A percentile compares a stretch with the other conserved stretches of the same genome.
These are phyloP conservation scores for Pterocarpus santalinus DNA, from an alignment of 306 rosid genomes.

Conservation along the genomic window DNA sequence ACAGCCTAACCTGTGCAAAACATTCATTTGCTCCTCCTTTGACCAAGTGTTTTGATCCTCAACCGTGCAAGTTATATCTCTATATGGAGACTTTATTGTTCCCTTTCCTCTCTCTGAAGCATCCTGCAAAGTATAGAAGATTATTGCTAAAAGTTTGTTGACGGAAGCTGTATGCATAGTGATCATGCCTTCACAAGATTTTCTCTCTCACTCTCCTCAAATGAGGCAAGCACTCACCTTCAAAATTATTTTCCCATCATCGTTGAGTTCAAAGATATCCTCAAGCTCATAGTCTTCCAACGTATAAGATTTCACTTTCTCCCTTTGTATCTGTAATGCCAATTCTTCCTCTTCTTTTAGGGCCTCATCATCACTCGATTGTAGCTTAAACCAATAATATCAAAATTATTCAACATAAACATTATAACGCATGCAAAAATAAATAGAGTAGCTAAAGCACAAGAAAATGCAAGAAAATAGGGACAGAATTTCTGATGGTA, in stretches of 20 bases:
- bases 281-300: conserved; percentile 76
- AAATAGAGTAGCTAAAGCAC: background rate
- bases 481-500: no score
- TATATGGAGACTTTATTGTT: conserved; percentile 45
- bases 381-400: conserved; percentile 55
- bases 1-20: conserved; percentile 61
- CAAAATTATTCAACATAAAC: conserved; percentile 42
- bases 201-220: conserved; percentile 10
- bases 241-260: conserved; percentile 54
- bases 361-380: conserved; percentile 84
- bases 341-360: conserved; percentile 77
- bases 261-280: conserved; percentile 55
- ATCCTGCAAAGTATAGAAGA: conserved; percentile 62
- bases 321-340: conserved; percentile 67
- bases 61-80: conserved; percentile 51
- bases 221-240: conserved; percentile 57
- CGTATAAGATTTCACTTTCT: conserved; percentile 61
- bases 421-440: conserved; percentile 27
- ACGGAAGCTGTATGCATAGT: conserved; percentile 27
- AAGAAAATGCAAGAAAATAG: no score
- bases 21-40: conserved; percentile 80
- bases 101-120: conserved; percentile 57
- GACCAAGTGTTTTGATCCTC: conserved; percentile 78
- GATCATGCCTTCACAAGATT: background rate
- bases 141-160: conserved; percentile 16